Evolutionary conservation across 768 basidiomycete species (phyloP).

Genomic region (Roridomyces roridus): DNA sequence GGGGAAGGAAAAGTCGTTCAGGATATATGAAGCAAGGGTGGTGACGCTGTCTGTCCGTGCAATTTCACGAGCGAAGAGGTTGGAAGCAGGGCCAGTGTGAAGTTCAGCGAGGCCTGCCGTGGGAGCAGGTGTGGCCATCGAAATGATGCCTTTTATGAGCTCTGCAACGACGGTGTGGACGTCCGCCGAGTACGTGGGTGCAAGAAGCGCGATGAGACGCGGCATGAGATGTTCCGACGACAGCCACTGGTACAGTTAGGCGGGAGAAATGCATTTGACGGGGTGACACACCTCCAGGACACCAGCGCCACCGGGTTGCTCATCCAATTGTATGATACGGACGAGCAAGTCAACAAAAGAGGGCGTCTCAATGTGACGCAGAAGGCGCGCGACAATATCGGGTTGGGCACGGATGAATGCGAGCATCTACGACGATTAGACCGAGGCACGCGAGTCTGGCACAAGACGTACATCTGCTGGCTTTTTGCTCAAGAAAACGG

Average conservation of each 20-base stretch:
- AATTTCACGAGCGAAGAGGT: constrained; percentile 88
- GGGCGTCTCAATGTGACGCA: constrained; percentile 87
- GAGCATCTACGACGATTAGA: constrained; percentile 74
- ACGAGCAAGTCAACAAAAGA: constrained; percentile 92
- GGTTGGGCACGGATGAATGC: constrained; percentile 88
- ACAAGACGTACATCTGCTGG: constrained; percentile 78
- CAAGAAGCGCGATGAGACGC: constrained; percentile 80
- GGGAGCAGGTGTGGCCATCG: constrained; percentile 89
- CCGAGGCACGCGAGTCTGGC: constrained; percentile 25
- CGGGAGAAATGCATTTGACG: constrained; percentile 25
- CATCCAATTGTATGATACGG: constrained; percentile 89
- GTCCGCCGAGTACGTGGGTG: constrained; percentile 75
- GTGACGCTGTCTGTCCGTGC: constrained; percentile 75
- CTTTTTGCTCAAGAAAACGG: constrained; percentile 86
- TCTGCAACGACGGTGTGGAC: constrained; percentile 90
- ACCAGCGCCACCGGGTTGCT: constrained; percentile 78
- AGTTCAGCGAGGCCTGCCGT: constrained; percentile 74
- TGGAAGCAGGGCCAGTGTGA: constrained; percentile 77
- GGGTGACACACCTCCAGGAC: constrained; percentile 81
- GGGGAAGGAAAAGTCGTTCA: constrained; percentile 59
- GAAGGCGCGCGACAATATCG: constrained; percentile 77
- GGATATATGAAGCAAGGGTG: constrained; percentile 77
- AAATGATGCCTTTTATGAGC: constrained; percentile 92
- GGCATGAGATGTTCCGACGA: constrained; percentile 84
- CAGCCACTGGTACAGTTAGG: constrained; percentile 68